phyloP scores from a whole-genome alignment of 768 basidiomycete genomes.

The Tricholoma flavovirens region DNA sequence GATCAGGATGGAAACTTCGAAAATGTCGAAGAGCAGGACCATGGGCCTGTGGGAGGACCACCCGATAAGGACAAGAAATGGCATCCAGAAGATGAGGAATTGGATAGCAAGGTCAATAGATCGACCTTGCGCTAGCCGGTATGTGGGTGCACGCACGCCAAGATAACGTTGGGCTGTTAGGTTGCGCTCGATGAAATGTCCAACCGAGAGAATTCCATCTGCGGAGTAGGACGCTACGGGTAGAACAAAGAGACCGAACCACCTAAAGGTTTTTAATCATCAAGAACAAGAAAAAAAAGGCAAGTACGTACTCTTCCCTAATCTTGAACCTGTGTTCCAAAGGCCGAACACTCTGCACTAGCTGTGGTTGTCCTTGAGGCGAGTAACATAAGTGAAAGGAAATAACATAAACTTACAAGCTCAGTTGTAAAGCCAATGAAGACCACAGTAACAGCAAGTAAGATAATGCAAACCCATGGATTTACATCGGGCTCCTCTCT shows the following conservation, averaged over 20 bases:
- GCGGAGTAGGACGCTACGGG: conserved; percentile 70
- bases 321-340: conserved; percentile 39
- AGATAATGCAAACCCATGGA: conserved; percentile 52
- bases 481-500: conserved; percentile 49
- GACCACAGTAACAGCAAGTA: conserved; percentile 46
- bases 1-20: conserved; percentile 60
- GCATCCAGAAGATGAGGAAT: conserved; percentile 80
- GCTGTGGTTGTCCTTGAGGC: conserved; percentile 25
- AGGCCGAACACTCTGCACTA: conserved; percentile 58
- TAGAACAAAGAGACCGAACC: conserved; percentile 67
- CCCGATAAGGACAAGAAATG: conserved; percentile 57
- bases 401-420: conserved; percentile 39
- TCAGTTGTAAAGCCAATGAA: conserved; percentile 65
- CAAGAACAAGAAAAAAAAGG: not conserved
- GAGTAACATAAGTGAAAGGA: not conserved
- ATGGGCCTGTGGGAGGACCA: conserved; percentile 63
- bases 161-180: conserved; percentile 29
- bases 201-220: conserved; percentile 54
- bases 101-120: conserved; percentile 76
- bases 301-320: conserved; percentile 38
- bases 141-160: conserved; percentile 35
- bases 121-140: conserved; percentile 55
- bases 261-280: conserved; percentile 32
- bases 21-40: conserved; percentile 61
- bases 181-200: conserved; percentile 46